Conservation (phyloP, 73 alveolate species). For the Symbiodinium pilosum region DNA sequence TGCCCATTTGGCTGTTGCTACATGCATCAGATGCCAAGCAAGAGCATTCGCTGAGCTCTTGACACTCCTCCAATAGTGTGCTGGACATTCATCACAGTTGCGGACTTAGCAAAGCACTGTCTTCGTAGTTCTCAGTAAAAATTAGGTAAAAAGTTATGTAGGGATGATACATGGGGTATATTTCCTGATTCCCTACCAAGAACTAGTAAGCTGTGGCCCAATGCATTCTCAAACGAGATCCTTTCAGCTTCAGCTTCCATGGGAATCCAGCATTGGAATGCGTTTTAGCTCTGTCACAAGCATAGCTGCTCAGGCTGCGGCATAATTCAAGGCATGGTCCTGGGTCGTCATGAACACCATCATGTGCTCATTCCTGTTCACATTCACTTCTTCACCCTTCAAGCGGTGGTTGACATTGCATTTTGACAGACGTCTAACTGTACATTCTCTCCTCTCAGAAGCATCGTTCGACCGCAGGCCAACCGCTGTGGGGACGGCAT, state of each 20-base stretch:
- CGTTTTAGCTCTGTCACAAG: too few species aligned
- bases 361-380: slow-evolving; percentile 93
- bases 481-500: slow-evolving; percentile 73
- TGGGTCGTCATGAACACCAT: slow-evolving; percentile 93
- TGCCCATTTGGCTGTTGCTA: background rate
- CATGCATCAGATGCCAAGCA: too few species aligned
- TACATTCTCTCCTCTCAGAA: slow-evolving; percentile 21
- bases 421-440: background rate
- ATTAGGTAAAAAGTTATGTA: too few species aligned
- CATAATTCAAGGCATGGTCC: slow-evolving; percentile 83
- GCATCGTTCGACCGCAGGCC: slow-evolving; percentile 81
- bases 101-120: slow-evolving; percentile 14
- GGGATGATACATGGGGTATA: too few species aligned
- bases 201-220: background rate
- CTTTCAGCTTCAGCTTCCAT: too few species aligned
- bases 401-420: too few species aligned
- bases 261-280: too few species aligned
- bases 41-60: background rate
- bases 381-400: too few species aligned
- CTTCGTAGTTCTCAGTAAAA: too few species aligned
- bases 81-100: slow-evolving; percentile 85
- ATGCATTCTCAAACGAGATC: background rate
- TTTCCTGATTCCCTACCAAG: too few species aligned
- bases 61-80: slow-evolving; percentile 93
- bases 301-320: background rate